These are phyloP conservation scores for Fraxinus platypoda DNA, from an alignment of 305 asterid species.

Conservation along the genomic window DNA sequence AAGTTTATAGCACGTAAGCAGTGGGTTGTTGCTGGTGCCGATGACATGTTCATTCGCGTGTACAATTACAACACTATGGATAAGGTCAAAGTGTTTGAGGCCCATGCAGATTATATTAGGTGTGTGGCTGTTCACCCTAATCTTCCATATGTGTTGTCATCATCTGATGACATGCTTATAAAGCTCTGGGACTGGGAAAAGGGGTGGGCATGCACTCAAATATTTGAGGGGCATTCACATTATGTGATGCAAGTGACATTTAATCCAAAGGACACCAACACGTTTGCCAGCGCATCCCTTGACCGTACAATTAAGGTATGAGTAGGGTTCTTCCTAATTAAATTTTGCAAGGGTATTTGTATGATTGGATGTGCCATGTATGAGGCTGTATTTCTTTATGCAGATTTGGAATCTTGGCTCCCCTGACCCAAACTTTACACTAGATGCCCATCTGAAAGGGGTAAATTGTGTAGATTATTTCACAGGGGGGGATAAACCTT, in stretches of 20 bases:
- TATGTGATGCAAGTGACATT: constrained; percentile 70
- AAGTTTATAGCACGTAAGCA: constrained; percentile 58
- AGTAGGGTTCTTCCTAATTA: constrained; percentile 1
- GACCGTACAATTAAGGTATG: constrained; percentile 62
- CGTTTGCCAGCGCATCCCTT: constrained; percentile 74
- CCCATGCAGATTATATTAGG: constrained; percentile 66
- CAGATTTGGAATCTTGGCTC: constrained; percentile 72
- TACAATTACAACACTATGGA: constrained; percentile 69
- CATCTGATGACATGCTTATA: constrained; percentile 67
- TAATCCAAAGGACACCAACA: constrained; percentile 65
- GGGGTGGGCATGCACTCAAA: constrained; percentile 62
- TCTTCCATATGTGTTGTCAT: constrained; percentile 60
- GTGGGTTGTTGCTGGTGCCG: constrained; percentile 64
- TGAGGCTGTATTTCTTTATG: constrained; percentile 24
- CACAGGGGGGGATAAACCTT: constrained; percentile 61
- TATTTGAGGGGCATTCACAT: constrained; percentile 72
- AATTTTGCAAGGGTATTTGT: background rate
- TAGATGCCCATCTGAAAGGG: constrained; percentile 69
- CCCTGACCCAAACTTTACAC: constrained; percentile 62
- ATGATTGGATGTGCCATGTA: background rate
- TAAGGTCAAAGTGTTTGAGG: constrained; percentile 56
- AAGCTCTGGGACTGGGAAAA: constrained; percentile 77
- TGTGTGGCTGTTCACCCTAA: constrained; percentile 71
- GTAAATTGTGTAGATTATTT: constrained; percentile 71
- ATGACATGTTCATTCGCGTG: constrained; percentile 64